phyloP scores from a whole-genome alignment of 257 asterid genomes.

The Echites panduratus region DNA sequence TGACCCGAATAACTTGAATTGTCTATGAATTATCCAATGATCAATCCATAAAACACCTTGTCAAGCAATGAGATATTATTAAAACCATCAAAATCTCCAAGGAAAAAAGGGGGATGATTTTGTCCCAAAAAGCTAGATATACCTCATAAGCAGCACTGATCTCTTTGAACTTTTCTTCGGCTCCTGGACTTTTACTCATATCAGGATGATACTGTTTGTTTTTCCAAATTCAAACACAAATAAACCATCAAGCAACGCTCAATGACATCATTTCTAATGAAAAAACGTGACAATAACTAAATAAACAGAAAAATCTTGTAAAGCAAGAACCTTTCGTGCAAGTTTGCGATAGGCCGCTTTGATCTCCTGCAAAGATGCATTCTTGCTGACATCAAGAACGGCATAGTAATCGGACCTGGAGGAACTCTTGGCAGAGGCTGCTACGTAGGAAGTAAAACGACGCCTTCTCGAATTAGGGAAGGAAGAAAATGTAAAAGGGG shows the following conservation, averaged over 20 bases:
- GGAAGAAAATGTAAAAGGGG: constrained; percentile 18
- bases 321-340: constrained; percentile 70
- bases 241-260: too few species aligned
- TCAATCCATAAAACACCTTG: not conserved
- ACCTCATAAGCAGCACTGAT: constrained; percentile 98
- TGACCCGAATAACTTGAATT: not conserved
- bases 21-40: not conserved
- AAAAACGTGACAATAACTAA: not conserved
- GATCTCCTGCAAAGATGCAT: constrained; percentile 77
- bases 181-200: constrained; percentile 69
- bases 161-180: constrained; percentile 94
- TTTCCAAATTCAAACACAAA: constrained; percentile 6
- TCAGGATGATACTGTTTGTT: constrained; percentile 99
- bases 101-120: not conserved
- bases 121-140: not conserved
- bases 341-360: constrained; percentile 88
- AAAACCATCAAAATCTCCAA: not conserved
- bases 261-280: not conserved
- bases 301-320: not conserved
- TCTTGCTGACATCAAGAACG: constrained; percentile 64
- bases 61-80: too few species aligned
- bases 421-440: constrained; percentile 32
- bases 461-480: constrained; percentile 19
- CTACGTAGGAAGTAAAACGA: constrained; percentile 28
- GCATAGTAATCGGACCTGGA: constrained; percentile 63